These are phyloP conservation scores for Sporobolomyces phaffii DNA, from an alignment of 768 basidiomycete genomes.

Conservation along the genomic window DNA sequence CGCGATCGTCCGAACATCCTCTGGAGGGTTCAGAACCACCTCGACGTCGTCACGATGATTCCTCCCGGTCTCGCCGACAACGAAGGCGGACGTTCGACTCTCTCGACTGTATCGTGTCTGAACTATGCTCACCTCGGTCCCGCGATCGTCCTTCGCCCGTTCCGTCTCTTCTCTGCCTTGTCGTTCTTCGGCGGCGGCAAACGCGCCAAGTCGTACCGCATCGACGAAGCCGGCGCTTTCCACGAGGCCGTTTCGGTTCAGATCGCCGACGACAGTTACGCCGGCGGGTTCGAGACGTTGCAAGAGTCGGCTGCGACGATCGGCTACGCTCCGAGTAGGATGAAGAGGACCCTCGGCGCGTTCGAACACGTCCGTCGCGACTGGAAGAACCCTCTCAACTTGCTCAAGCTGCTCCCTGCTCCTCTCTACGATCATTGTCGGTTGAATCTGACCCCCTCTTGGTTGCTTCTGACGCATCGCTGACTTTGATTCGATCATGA, in stretches of 20 bases:
- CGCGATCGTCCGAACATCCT: constrained; percentile 30
- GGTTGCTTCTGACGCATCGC: background rate
- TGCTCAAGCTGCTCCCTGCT: constrained; percentile 5
- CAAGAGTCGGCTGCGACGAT: background rate
- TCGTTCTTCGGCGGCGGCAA: background rate
- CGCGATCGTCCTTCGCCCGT: constrained; percentile 10
- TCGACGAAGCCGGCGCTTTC: constrained; percentile 9
- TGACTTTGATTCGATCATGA: background rate
- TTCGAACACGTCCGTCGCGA: background rate
- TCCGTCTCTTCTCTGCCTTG: background rate
- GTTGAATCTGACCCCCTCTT: background rate
- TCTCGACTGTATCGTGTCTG: background rate
- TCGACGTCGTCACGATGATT: constrained; percentile 18
- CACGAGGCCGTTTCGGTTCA: constrained; percentile 14
- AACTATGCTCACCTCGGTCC: constrained; percentile 25
- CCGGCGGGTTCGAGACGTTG: background rate
- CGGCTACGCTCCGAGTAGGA: background rate
- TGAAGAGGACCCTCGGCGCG: background rate
- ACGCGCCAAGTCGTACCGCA: background rate
- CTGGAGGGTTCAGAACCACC: constrained; percentile 24
- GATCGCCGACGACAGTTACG: constrained; percentile 3
- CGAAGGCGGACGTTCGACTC: background rate
- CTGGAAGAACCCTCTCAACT: constrained; percentile 8
- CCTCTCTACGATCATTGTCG: constrained; percentile 17
- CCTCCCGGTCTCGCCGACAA: constrained; percentile 23